Evolutionary conservation across 495 filamentous ascomycete genomes (phyloP), one percentile per base, ranked within the genome.

Genomic region (Durotheca rogersii): DNA sequence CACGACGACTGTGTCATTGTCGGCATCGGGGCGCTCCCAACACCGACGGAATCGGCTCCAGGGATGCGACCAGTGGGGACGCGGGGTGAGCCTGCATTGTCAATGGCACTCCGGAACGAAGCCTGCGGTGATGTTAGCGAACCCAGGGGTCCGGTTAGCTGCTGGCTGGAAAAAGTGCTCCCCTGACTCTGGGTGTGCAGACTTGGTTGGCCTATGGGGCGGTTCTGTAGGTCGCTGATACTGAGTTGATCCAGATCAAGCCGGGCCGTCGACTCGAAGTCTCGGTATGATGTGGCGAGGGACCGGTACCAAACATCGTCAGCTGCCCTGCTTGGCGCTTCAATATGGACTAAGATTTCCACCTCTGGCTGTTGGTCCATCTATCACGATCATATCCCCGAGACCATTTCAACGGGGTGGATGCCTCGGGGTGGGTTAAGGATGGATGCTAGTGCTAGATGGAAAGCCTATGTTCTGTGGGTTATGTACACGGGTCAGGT

Each of bases 291-390:
- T 10, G 68, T 62, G 14, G 83, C 81, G 31, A 87, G 73, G 12
- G 73, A 74, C 18, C 84, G 71, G 64, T 90, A 88, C 48, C 67
- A 64, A 2, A 72, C 71, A 66, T 90, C 87, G 51, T 89, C 83
- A 32, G 57, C 59, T 19, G 64, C 74, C 39, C 66, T 71, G 62
- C 82, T 81, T 39, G 86, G 81, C 21, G 84, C 86, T 23, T 80
- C 72, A 57, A 84, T 74, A 65, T 89, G 86, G 15, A 88, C 79
- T 38, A 89, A 72, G 36, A 89, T 82, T 69, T 89, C 84, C 11
- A 71, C 66, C 25, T 71, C 62, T 20, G 54, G 43, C 19, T 56
- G 60, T 40, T 34, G 45, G 38, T 64, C 62, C 66, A 70, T 72
- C 27, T 41, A 52, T 43, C 33, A 16, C 14, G 45, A 38, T 31